Percentiles rank a stretch among this genome's conserved stretches.
Evolutionary conservation across 2,329 filamentous ascomycete genomes (phyloP).

Genomic region (Diaporthe velutina): DNA sequence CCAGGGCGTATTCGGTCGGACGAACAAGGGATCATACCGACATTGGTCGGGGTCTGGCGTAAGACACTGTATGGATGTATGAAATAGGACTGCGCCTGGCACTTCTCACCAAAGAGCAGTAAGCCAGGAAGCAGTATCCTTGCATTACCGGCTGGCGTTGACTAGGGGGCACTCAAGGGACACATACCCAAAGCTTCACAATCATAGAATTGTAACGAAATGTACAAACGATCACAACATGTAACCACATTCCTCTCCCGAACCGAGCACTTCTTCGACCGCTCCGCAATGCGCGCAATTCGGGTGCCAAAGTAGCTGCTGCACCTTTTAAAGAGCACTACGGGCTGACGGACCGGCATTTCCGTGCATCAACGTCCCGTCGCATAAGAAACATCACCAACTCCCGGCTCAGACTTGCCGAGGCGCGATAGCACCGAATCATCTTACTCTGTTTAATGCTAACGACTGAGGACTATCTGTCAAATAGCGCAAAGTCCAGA

Average conservation of each 20-base stretch:
- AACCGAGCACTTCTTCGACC: background rate
- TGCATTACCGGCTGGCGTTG: slow-evolving; percentile 25
- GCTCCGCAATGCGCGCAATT: background rate
- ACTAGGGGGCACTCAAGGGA: background rate
- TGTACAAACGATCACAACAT: slow-evolving; percentile 3
- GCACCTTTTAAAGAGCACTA: background rate
- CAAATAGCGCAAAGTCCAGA: background rate
- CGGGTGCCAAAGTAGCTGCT: background rate
- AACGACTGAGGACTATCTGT: background rate
- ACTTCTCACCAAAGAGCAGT: background rate
- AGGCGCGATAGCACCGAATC: too few relatives aligned
- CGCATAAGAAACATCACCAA: background rate
- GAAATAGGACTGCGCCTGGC: background rate
- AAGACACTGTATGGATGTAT: background rate
- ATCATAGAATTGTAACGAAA: slow-evolving; percentile 22
- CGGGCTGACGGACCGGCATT: background rate
- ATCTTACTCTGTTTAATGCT: background rate
- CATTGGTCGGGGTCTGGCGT: background rate
- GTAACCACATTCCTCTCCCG: background rate
- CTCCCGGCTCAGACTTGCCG: background rate
- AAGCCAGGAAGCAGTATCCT: background rate
- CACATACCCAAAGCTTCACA: background rate
- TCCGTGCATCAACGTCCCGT: background rate
- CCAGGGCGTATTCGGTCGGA: background rate
- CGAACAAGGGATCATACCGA: background rate